phyloP scores from a whole-genome alignment of 1,139 yeast species.

The Saccharomycopsis hybrid region DNA sequence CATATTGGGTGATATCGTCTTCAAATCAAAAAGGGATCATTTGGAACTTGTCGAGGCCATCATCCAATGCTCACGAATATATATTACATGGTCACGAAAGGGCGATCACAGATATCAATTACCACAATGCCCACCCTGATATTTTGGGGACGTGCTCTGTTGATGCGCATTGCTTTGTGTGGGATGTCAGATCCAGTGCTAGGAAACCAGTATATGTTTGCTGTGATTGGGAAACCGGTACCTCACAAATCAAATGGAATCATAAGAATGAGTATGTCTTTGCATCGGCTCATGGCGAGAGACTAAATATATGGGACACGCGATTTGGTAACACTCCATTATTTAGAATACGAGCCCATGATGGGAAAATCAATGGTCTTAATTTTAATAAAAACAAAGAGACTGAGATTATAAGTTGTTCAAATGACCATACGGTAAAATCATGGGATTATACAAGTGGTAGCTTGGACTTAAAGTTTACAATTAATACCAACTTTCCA shows the following conservation, averaged over 20 bases:
- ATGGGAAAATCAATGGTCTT: constrained; percentile 79
- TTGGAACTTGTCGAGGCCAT: constrained; percentile 71
- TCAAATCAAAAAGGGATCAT: constrained; percentile 91
- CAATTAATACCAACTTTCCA: constrained; percentile 71
- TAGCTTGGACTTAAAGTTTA: constrained; percentile 25
- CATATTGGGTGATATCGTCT: constrained; percentile 89
- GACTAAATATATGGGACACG: constrained; percentile 80
- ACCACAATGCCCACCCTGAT: constrained; percentile 84
- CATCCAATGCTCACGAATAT: constrained; percentile 68
- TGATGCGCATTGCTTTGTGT: constrained; percentile 76
- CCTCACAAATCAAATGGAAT: constrained; percentile 94
- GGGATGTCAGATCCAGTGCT: constrained; percentile 84
- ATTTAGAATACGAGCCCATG: constrained; percentile 63
- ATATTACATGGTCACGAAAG: constrained; percentile 78
- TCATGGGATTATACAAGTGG: constrained; percentile 58
- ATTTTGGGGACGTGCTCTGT: constrained; percentile 89
- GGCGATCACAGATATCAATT: constrained; percentile 93
- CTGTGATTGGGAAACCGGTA: constrained; percentile 94
- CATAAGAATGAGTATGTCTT: constrained; percentile 65
- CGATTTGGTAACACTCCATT: constrained; percentile 78
- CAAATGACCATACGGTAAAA: constrained; percentile 83
- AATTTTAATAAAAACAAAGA: constrained; percentile 65
- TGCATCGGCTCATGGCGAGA: constrained; percentile 81
- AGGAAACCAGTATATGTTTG: constrained; percentile 64
- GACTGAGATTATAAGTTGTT: constrained; percentile 64